Conservation (phyloP, 179 eudicot genomes). For the Amaranthus tricolor region DNA sequence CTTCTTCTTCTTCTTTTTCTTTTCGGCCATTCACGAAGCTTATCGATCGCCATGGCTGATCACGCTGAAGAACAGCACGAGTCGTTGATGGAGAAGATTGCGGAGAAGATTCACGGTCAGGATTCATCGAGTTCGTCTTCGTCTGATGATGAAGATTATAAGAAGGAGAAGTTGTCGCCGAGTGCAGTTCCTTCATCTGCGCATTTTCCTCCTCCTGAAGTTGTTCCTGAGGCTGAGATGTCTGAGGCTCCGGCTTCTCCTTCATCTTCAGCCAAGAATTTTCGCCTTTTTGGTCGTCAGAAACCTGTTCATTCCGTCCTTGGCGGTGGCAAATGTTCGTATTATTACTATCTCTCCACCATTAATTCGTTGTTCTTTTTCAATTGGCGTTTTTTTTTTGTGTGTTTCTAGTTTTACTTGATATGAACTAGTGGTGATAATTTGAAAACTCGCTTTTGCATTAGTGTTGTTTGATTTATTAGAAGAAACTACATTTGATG, state of each 20-base stretch:
- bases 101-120: constrained; percentile 47
- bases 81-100: constrained; percentile 57
- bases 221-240: constrained; percentile 25
- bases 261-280: constrained; percentile 27
- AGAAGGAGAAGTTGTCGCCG: constrained; percentile 14
- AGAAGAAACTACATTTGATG: neutral
- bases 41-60: constrained; percentile 23
- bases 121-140: constrained; percentile 61
- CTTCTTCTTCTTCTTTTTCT: neutral
- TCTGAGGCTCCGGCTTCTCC: constrained; percentile 20
- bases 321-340: constrained; percentile 71
- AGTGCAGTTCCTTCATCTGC: constrained; percentile 19
- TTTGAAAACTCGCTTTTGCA: no score
- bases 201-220: constrained; percentile 34
- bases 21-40: constrained; percentile 12
- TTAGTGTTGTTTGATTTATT: neutral
- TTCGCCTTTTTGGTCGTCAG: constrained; percentile 63
- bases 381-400: neutral
- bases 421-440: no score
- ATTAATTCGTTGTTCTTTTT: neutral
- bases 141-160: constrained; percentile 35
- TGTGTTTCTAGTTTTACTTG: neutral
- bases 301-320: constrained; percentile 66
- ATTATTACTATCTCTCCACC: neutral
- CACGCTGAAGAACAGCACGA: constrained; percentile 27